Evolutionary conservation across 2,329 filamentous ascomycete genomes (phyloP).

Genomic region (Sclerotinia subarctica): DNA sequence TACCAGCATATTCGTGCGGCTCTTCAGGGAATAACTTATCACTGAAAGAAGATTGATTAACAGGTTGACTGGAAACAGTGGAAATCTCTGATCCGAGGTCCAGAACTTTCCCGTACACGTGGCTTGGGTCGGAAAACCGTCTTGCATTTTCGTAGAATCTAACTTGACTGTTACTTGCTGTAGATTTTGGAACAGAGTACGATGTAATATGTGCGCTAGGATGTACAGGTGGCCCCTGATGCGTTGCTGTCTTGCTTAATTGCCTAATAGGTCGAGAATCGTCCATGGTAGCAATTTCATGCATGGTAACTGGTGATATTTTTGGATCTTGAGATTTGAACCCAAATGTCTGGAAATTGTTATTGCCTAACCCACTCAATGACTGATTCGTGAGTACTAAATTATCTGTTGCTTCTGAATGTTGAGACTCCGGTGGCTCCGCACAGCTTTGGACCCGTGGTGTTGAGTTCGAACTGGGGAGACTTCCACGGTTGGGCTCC

Average conservation of each 20-base stretch:
- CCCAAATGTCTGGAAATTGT: not conserved
- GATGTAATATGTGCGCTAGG: too few relatives aligned
- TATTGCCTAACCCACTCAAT: too few relatives aligned
- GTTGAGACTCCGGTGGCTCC: not conserved
- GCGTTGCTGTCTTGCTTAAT: fast-evolving
- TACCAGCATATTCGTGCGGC: too few relatives aligned
- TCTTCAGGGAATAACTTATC: not conserved
- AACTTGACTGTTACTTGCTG: not conserved
- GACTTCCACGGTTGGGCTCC: not conserved
- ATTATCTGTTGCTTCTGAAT: not conserved
- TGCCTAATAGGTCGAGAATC: not conserved
- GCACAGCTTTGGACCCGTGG: not conserved
- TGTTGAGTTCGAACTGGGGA: not conserved
- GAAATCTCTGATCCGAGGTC: not conserved
- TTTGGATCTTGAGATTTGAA: not conserved
- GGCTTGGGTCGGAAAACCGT: not conserved
- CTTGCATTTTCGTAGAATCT: not conserved
- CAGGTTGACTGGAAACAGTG: not conserved
- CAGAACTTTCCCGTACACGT: not conserved
- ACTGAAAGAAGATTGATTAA: too few relatives aligned
- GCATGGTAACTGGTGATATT: not conserved
- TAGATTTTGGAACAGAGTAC: not conserved
- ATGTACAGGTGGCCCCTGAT: not conserved
- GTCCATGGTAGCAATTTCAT: not conserved
- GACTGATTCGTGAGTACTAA: too few relatives aligned